These are phyloP conservation scores for Lodderomyces margitis DNA, from an alignment of 1,139 yeast species.

Conservation along the genomic window DNA sequence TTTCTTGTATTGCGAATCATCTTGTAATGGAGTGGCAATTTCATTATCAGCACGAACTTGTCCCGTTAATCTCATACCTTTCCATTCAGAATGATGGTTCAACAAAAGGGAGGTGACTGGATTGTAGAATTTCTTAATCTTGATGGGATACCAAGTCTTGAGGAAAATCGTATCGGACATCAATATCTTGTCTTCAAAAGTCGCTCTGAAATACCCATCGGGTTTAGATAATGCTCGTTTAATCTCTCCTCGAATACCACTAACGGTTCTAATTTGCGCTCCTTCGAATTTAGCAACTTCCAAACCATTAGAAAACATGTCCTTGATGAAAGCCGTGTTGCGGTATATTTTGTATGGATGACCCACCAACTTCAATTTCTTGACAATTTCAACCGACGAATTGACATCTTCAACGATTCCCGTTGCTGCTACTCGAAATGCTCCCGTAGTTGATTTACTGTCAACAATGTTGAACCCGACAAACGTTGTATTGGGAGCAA, in stretches of 20 bases:
- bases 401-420: slow-evolving; percentile 95
- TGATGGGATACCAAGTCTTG: slow-evolving; percentile 97
- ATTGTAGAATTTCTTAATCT: slow-evolving; percentile 85
- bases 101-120: slow-evolving; percentile 91
- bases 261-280: slow-evolving; percentile 92
- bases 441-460: slow-evolving; percentile 77
- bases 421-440: slow-evolving; percentile 96
- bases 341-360: slow-evolving; percentile 90
- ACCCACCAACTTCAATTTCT: slow-evolving; percentile 93
- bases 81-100: slow-evolving; percentile 80
- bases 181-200: slow-evolving; percentile 92
- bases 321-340: slow-evolving; percentile 95
- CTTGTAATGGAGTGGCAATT: slow-evolving; percentile 63
- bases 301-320: slow-evolving; percentile 88
- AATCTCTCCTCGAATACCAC: slow-evolving; percentile 97
- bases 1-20: slow-evolving; percentile 71
- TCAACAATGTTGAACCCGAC: slow-evolving; percentile 93
- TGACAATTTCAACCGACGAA: slow-evolving; percentile 86
- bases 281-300: slow-evolving; percentile 99
- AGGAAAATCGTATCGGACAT: slow-evolving; percentile 87
- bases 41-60: slow-evolving; percentile 79
- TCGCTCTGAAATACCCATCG: slow-evolving; percentile 97
- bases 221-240: slow-evolving; percentile 92
- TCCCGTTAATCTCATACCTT: slow-evolving; percentile 95
- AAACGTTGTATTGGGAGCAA: slow-evolving; percentile 96